Conservation (phyloP, 1,139 yeast genomes). For the Suhomyces bribrorum region DNA sequence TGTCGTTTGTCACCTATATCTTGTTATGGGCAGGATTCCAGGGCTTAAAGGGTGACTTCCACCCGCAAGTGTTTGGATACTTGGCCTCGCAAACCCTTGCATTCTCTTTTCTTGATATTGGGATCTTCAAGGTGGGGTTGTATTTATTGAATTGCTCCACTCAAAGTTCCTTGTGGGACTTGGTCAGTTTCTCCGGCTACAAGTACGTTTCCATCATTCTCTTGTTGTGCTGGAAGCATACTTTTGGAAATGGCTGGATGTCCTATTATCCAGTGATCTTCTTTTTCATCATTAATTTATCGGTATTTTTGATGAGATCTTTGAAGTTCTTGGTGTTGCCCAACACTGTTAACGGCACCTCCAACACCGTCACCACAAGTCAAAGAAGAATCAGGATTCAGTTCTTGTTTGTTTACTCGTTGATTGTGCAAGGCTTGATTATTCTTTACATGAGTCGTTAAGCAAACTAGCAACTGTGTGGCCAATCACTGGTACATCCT, state of each 20-base stretch:
- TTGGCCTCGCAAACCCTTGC: constrained; percentile 91
- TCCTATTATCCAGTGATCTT: constrained; percentile 44
- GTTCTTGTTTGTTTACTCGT: constrained; percentile 82
- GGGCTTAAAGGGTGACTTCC: constrained; percentile 88
- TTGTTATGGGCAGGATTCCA: constrained; percentile 81
- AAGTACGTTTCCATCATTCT: constrained; percentile 81
- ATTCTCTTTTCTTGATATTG: constrained; percentile 69
- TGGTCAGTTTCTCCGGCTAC: constrained; percentile 89
- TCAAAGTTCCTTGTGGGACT: constrained; percentile 69
- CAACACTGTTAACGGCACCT: constrained; percentile 39
- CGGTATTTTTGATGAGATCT: constrained; percentile 79
- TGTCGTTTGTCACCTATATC: constrained; percentile 90
- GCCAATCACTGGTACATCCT: not conserved
- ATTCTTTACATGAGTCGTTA: constrained; percentile 34
- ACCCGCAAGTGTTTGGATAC: constrained; percentile 88
- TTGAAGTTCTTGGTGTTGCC: constrained; percentile 75
- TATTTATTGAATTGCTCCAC: constrained; percentile 51
- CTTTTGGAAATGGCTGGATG: constrained; percentile 37
- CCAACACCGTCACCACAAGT: constrained; percentile 59
- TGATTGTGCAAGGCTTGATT: constrained; percentile 60
- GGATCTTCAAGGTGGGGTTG: constrained; percentile 46
- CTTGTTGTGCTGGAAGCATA: constrained; percentile 51
- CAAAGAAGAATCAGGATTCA: constrained; percentile 84
- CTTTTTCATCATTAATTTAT: constrained; percentile 51
- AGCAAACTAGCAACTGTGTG: not conserved